Percentiles rank a stretch among this genome's conserved stretches.
Conservation (phyloP, 352 stramenopile genomes). For the Plasmopara halstedii region DNA sequence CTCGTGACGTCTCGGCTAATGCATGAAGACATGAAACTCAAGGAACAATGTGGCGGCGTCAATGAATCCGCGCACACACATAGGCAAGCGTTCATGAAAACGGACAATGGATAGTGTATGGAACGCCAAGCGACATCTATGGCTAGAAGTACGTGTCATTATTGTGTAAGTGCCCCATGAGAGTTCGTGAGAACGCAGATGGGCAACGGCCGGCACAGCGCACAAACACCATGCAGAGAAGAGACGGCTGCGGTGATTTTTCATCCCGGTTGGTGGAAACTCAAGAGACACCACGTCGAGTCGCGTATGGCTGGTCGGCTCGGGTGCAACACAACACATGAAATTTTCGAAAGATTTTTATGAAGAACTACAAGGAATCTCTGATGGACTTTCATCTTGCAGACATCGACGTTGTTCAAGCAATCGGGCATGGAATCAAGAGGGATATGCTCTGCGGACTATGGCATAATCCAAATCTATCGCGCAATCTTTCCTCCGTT, state of each 20-base stretch:
- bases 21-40: background rate
- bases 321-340: background rate
- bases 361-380: background rate
- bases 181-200: background rate
- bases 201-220: conserved; percentile 1
- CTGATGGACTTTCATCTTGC: background rate
- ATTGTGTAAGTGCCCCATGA: conserved; percentile 1
- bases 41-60: background rate
- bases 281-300: background rate
- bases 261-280: background rate
- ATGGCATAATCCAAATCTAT: background rate
- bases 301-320: background rate
- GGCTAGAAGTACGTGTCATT: background rate
- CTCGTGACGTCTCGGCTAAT: background rate
- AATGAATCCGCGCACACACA: background rate
- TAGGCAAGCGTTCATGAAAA: background rate
- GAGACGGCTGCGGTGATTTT: background rate
- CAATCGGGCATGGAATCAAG: background rate
- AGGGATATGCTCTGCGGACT: background rate
- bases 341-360: background rate
- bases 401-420: background rate
- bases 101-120: background rate
- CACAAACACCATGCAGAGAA: background rate
- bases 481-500: background rate
- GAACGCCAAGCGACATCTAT: background rate